Evolutionary conservation across 116 monocot species (phyloP).

Genomic region (Trichopus zeylanicus): DNA sequence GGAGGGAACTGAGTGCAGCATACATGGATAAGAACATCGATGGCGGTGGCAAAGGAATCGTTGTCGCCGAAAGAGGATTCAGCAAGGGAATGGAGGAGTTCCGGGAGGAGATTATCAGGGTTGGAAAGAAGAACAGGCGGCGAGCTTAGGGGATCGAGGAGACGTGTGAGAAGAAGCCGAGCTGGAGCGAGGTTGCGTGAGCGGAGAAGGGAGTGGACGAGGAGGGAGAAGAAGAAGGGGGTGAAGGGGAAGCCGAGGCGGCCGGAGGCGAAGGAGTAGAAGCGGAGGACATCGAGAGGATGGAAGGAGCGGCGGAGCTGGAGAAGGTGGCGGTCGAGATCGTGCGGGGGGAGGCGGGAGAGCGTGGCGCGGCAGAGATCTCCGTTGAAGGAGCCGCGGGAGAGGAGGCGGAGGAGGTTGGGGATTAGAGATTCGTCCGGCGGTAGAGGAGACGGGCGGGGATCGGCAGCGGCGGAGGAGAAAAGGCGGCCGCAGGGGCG

Average conservation of each 20-base stretch:
- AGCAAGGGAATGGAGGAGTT: slow-evolving; percentile 24
- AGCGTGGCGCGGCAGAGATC: slow-evolving; percentile 36
- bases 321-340: slow-evolving; percentile 23
- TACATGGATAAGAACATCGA: slow-evolving; percentile 44
- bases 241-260: slow-evolving; percentile 28
- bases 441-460: background rate
- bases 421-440: slow-evolving; percentile 1
- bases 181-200: slow-evolving; percentile 29
- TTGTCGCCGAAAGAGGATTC: background rate
- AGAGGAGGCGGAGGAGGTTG: slow-evolving; percentile 31
- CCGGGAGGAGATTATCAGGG: background rate
- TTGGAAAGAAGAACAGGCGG: background rate
- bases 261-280: slow-evolving; percentile 34
- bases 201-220: slow-evolving; percentile 39
- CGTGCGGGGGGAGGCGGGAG: slow-evolving; percentile 26
- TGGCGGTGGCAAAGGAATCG: slow-evolving; percentile 1
- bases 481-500: background rate
- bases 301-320: slow-evolving; percentile 9
- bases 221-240: slow-evolving; percentile 19
- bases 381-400: slow-evolving; percentile 23
- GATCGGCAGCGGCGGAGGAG: slow-evolving; percentile 1
- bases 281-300: slow-evolving; percentile 25
- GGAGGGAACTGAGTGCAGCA: slow-evolving; percentile 32
- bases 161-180: slow-evolving; percentile 30
- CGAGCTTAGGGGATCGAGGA: slow-evolving; percentile 14